Base-by-base conservation (phyloP, 352 stramenopile species). In the Globisporangium takayamanum region DNA sequence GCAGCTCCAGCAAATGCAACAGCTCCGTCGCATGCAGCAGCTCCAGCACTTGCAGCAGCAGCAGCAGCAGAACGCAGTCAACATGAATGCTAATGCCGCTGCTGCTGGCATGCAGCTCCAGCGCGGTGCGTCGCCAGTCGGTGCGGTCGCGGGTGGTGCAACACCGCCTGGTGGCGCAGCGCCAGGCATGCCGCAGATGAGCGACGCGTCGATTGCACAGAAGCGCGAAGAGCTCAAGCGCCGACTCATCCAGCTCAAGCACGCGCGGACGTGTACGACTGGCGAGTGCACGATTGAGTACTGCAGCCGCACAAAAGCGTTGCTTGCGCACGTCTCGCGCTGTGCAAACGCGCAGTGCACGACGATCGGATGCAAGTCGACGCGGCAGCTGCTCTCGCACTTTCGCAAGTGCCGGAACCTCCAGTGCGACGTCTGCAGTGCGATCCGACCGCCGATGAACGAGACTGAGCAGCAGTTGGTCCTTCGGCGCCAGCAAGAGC, bases 341-440 rank as follows among this genome's bases (percentile, higher is more conserved):
- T 95, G 85, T 66, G 82, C 85, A 3, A 88, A 95, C 47, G 81
- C 85, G 0, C 78, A 93, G 44, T 95, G 85, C 50, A 88, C 76
- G n/a, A 93, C 83, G 5, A 87, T 95, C 49, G 85, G 85, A 1
- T 95, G 85, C 64, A 95, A 95, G 61, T 95, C 85, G 25, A 95
- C 85, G 26, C 74, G 85, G 5, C 85, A 94, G 57, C 63, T 95
- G 55, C 68, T 95, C 3, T 95, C 85, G 20, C 85, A 95, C 59
- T 95, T 93, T 57, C 80, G 85, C 28, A 95, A 95, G 64, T 95
- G 85, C 55, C 76, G 85, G 36, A 92, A 95, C 59, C 70, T 95
- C 33, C 80, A 92, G 53, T 95, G 85, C 44, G 84, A 95, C 55
- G 85, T 95, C 1, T 95, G 85, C 61, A 92, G 80, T 52, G 85